Evolutionary conservation across 192 early-diverging fungal species (phyloP).

Genomic region (Chytriomyces confervae): DNA sequence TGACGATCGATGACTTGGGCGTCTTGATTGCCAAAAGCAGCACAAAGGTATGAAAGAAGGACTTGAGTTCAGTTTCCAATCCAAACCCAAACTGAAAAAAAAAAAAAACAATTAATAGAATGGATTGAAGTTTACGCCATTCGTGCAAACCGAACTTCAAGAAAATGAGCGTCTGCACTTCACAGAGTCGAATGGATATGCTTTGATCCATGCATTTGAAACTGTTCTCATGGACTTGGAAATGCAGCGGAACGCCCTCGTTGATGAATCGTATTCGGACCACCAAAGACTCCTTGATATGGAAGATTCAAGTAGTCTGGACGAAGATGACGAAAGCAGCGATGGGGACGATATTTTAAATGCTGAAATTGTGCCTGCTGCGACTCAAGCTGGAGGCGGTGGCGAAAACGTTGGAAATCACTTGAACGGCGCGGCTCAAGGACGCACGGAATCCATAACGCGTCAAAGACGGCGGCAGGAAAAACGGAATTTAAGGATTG

Average conservation of each 20-base stretch:
- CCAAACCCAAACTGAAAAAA: neutral
- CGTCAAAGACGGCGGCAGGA: neutral
- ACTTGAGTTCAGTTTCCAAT: neutral
- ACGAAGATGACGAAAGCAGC: conserved; percentile 8
- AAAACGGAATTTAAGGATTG: neutral
- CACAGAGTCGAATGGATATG: conserved; percentile 13
- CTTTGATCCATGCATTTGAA: conserved; percentile 29
- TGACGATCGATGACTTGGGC: conserved; percentile 30
- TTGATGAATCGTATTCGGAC: conserved; percentile 10
- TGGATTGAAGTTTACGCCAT: conserved; percentile 11
- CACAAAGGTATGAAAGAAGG: conserved; percentile 7
- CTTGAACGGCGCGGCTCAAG: neutral
- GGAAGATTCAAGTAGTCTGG: neutral
- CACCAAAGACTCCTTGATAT: neutral
- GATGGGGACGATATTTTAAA: neutral
- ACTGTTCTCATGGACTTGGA: conserved; percentile 28
- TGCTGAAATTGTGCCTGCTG: neutral
- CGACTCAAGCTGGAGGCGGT: neutral
- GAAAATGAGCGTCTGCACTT: conserved; percentile 34
- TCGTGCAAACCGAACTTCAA: conserved; percentile 25
- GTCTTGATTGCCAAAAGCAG: conserved; percentile 30
- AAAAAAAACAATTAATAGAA: neutral
- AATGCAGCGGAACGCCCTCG: conserved; percentile 8
- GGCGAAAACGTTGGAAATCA: neutral
- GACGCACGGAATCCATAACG: neutral